These are phyloP conservation scores for Lentinula boryana DNA, from an alignment of 768 basidiomycete species.

Conservation along the genomic window DNA sequence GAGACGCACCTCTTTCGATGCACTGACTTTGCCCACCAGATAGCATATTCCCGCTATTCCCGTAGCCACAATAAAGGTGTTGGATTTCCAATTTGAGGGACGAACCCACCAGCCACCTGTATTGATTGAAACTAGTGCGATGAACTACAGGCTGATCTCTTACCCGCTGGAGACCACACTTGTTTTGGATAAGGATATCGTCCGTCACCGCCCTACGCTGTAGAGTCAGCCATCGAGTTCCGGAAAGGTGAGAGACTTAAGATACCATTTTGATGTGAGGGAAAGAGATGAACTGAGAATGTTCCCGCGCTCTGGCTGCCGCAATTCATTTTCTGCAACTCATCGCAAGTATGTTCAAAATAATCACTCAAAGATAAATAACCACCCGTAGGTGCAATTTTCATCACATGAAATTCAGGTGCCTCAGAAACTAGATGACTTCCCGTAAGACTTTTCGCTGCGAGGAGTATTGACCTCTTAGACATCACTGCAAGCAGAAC, in stretches of 20 bases:
- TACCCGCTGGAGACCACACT: slow-evolving; percentile 69
- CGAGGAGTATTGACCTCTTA: too few relatives aligned
- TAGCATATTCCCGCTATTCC: slow-evolving; percentile 48
- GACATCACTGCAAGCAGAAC: too few relatives aligned
- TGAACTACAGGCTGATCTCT: slow-evolving; percentile 12
- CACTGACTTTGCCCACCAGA: slow-evolving; percentile 49
- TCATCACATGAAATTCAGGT: too few relatives aligned
- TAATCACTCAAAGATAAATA: too few relatives aligned
- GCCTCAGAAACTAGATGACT: too few relatives aligned
- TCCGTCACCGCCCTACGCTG: slow-evolving; percentile 43
- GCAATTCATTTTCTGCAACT: too few relatives aligned
- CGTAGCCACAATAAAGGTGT: slow-evolving; percentile 48
- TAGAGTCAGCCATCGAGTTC: neutral
- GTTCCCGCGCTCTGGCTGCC: too few relatives aligned
- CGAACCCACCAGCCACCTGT: slow-evolving; percentile 74
- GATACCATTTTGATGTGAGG: neutral
- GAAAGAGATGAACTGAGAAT: neutral
- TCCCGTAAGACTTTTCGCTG: too few relatives aligned
- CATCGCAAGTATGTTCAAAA: too few relatives aligned
- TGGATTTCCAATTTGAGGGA: slow-evolving; percentile 60
- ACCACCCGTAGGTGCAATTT: too few relatives aligned
- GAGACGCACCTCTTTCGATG: slow-evolving; percentile 48
- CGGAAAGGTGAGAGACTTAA: too few relatives aligned
- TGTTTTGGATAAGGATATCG: slow-evolving; percentile 69
- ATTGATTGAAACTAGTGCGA: neutral